Evolutionary conservation across 805 yeast species (phyloP).

Genomic region (Tetrapisispora iriomotensis): DNA sequence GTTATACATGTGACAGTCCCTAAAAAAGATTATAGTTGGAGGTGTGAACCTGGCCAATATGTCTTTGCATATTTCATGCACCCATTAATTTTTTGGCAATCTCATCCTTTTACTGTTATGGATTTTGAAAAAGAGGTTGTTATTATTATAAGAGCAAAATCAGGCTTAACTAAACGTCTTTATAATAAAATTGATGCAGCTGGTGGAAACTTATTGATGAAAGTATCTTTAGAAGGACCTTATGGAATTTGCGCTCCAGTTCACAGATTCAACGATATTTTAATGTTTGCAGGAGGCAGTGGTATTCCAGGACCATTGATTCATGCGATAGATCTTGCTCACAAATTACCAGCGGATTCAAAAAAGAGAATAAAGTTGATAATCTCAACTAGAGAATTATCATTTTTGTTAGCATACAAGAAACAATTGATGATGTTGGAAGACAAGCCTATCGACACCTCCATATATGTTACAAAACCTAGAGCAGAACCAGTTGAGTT

Average conservation of each 20-base stretch:
- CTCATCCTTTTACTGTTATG: conserved; percentile 48
- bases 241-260: conserved; percentile 49
- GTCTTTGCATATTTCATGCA: conserved; percentile 39
- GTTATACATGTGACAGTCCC: conserved; percentile 15
- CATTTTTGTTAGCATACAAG: conserved; percentile 14
- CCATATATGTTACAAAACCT: conserved; percentile 12
- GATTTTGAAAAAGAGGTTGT: conserved; percentile 32
- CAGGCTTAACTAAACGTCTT: conserved; percentile 36
- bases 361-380: conserved; percentile 9
- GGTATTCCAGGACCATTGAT: conserved; percentile 58
- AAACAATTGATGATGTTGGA: conserved; percentile 11
- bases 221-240: conserved; percentile 53
- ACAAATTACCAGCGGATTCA: conserved; percentile 1
- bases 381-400: conserved; percentile 10
- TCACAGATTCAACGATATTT: conserved; percentile 41
- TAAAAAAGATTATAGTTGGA: conserved; percentile 23
- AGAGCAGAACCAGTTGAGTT: not conserved
- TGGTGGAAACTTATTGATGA: conserved; percentile 24
- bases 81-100: conserved; percentile 42
- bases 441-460: conserved; percentile 10
- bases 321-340: conserved; percentile 33
- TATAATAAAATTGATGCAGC: conserved; percentile 24
- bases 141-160: conserved; percentile 37
- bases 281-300: conserved; percentile 63
- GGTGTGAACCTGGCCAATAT: conserved; percentile 36